Base-by-base conservation (phyloP, 345 rosid species). In the Sisymbrium altissimum region DNA sequence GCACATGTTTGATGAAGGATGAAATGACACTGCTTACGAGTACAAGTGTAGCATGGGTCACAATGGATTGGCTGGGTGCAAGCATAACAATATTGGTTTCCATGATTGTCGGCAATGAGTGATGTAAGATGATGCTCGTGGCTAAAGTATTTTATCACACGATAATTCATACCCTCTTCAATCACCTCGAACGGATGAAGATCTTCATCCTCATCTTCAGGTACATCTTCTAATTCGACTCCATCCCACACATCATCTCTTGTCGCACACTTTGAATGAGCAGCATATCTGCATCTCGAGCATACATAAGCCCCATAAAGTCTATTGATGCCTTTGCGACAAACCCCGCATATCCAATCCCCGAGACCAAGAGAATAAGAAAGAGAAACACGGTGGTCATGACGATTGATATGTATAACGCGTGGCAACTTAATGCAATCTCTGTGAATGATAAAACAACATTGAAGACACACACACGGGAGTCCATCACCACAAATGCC, bases 211-310 rank as follows among this genome's bases (percentile, higher is more conserved):
- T n/a, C n/a, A n/a, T 39, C 27, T n/a, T 67, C 62, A 1, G 50
- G 50, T 10, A 67, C 17, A 9, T 58, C 61, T 52, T 50, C 48
- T 9, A 66, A 14, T 14, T 50, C 60, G 5, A 2, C 7, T 5
- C 58, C 6, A 36, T 50, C 60, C 71, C 36, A 66, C 27, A 36
- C 25, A 1, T 2, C 19, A 0, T 0, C 0, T 6, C 9, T 14
- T 66, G 7, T 66, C 1, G 38, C 71, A 38, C 71, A 66, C 9
- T 9, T 9, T 25, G 71, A 66, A 66, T 66, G 61, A 5, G 23
- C 23, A 52, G 12, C 71, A 13, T 4, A 66, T 5, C 15, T 17
- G 4, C 60, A 66, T 5, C 25, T 9, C 12, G 2, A 9, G 27
- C 71, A 67, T 6, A 39, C 39, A 1, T 67, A 52, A 11, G 33